phyloP scores from a whole-genome alignment of 2,329 filamentous ascomycete species.

The Thyridium curvatum region DNA sequence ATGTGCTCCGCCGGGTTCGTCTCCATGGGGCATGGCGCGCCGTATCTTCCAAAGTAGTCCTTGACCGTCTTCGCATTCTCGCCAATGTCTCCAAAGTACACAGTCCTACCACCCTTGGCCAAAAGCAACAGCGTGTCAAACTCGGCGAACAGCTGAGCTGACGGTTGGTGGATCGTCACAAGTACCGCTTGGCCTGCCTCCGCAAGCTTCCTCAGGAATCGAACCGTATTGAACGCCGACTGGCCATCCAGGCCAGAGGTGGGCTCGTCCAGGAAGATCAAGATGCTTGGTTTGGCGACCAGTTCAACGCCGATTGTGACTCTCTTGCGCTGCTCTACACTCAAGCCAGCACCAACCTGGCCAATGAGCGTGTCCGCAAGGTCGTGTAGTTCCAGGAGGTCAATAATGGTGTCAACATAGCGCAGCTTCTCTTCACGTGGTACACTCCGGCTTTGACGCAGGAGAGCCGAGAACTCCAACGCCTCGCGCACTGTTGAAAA shows the following conservation, averaged over 20 bases:
- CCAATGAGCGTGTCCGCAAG: constrained; percentile 42
- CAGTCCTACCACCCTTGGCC: constrained; percentile 57
- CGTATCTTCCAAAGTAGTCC: constrained; percentile 61
- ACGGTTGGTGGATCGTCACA: constrained; percentile 67
- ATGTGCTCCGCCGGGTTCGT: constrained; percentile 74
- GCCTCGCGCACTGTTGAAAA: constrained; percentile 72
- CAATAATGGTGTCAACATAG: constrained; percentile 75
- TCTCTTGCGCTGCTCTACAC: constrained; percentile 46
- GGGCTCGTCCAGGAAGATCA: constrained; percentile 58
- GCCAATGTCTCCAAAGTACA: constrained; percentile 61
- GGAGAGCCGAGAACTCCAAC: constrained; percentile 65
- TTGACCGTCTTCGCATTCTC: constrained; percentile 43
- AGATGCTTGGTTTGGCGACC: constrained; percentile 51
- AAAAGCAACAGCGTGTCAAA: constrained; percentile 62
- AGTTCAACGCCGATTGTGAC: constrained; percentile 57
- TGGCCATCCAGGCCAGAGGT: constrained; percentile 63
- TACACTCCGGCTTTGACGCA: constrained; percentile 63
- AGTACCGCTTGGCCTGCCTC: constrained; percentile 61
- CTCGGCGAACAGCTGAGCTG: constrained; percentile 57
- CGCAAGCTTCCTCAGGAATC: constrained; percentile 60
- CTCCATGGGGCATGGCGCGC: constrained; percentile 52
- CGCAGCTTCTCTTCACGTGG: constrained; percentile 62
- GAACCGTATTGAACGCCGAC: constrained; percentile 59
- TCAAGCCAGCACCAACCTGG: constrained; percentile 43
- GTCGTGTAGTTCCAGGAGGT: constrained; percentile 46